Evolutionary conservation across 352 stramenopile species (phyloP), one percentile per base, ranked within the genome.

Genomic region (Phytophthora palmivora): DNA sequence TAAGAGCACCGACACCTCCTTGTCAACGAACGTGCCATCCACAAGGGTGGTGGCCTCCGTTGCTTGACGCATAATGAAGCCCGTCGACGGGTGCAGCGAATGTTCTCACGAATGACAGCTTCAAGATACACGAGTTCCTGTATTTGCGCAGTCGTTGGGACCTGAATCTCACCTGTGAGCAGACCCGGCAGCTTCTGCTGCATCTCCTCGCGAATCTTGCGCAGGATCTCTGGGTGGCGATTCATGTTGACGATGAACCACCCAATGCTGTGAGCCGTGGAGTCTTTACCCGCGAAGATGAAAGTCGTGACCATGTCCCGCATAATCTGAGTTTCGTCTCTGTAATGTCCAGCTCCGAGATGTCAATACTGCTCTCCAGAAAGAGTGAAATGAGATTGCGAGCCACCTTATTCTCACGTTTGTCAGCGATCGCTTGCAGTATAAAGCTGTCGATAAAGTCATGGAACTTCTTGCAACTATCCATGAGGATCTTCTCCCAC

Each of bases 281-380:
- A 89, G 66, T 92, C 84, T 19, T 83, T 74, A 49, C 82, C 84
- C 8, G 79, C 82, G 26, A 92, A 75, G 47, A 93, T 73, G 47
- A 92, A 87, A 48, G 74, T 88, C 42, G 87, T 70, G 28, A 88
- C 70, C 57, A 93, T 85, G 62, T 91, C 78, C 10, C 79, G 75
- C 21, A 92, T 67, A 36, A 70, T 63, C 15, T 61, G 58, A 6
- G 66, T 44, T 42, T 76, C 61, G 4, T 62, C 48, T 18, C 56
- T 19, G 59, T 32, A 34, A 55, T 37, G 7, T 60, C 49, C 4
- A 42, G 32, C 9, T 53, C 43, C 28, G 10, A 8, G 2, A 19
- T 18, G 12, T 52, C 45, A 19, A 52, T 42, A 11, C 6, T 24
- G 45, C 30, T 41, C 45, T 41, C 45, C 16, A 52, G 10, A 10